Conservation (phyloP, 495 filamentous ascomycete species). For the Platismatia glauca region DNA sequence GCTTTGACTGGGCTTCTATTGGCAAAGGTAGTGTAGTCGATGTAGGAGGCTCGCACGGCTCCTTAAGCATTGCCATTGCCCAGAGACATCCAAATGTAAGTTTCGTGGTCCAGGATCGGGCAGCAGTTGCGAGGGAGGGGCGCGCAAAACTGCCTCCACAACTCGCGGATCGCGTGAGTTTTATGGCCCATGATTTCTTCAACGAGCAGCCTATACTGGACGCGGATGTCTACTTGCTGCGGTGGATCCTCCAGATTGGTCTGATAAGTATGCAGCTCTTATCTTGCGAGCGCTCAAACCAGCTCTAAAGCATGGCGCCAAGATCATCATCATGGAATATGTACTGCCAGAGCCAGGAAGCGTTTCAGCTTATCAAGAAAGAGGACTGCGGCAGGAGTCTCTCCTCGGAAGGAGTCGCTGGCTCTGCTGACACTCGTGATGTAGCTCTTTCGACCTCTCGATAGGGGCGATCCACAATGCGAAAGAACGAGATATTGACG, state of each 20-base stretch:
- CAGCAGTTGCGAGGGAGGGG: constrained; percentile 35
- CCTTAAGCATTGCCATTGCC: constrained; percentile 25
- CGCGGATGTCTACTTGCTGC: constrained; percentile 44
- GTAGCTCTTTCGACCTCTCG: constrained; percentile 43
- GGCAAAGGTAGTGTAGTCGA: constrained; percentile 32
- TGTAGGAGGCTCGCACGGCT: constrained; percentile 30
- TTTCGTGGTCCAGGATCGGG: constrained; percentile 48
- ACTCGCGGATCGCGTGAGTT: constrained; percentile 33
- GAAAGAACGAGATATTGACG: constrained; percentile 42
- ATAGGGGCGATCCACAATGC: constrained; percentile 47
- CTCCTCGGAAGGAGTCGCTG: neutral
- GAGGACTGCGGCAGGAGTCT: constrained; percentile 29
- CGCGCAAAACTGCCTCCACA: constrained; percentile 29
- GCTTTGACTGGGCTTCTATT: constrained; percentile 36
- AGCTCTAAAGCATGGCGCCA: constrained; percentile 28
- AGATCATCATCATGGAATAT: constrained; percentile 44
- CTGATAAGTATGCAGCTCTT: constrained; percentile 32
- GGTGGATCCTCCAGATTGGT: constrained; percentile 42
- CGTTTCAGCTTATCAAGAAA: constrained; percentile 41
- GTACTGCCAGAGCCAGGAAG: constrained; percentile 37
- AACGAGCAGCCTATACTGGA: constrained; percentile 36
- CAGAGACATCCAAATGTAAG: constrained; percentile 20
- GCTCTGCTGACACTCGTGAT: neutral
- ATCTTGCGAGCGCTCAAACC: constrained; percentile 35
- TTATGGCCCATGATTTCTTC: constrained; percentile 47